Evolutionary conservation across 768 basidiomycete genomes (phyloP).

Genomic region (Podaxis mareebaensis): DNA sequence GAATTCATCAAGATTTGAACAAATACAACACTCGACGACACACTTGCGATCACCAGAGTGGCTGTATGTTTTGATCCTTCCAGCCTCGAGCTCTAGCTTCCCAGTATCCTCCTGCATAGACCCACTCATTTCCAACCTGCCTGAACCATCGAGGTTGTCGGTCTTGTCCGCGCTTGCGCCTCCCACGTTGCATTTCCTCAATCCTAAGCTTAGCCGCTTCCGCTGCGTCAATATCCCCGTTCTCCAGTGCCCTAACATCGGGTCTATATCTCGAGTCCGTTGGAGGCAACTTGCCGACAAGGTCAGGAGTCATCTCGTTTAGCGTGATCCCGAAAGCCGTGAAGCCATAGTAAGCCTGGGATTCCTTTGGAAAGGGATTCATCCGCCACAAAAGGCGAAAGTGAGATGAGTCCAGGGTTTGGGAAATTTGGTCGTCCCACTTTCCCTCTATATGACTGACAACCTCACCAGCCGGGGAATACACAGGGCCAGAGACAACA

Average conservation of each 20-base stretch:
- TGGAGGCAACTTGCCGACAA: conserved; percentile 63
- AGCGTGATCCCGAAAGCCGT: conserved; percentile 77
- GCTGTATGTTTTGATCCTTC: conserved; percentile 47
- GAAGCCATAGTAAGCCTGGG: conserved; percentile 78
- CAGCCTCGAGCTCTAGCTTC: conserved; percentile 68
- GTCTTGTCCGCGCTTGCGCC: conserved; percentile 63
- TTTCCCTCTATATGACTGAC: conserved; percentile 78
- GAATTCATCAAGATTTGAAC: not conserved
- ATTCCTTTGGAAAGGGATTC: conserved; percentile 69
- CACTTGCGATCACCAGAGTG: conserved; percentile 58
- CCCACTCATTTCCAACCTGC: conserved; percentile 69
- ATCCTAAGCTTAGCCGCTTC: conserved; percentile 72
- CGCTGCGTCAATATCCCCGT: conserved; percentile 69
- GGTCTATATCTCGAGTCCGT: conserved; percentile 84
- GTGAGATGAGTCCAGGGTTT: conserved; percentile 64
- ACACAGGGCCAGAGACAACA: conserved; percentile 62
- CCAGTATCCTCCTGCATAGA: conserved; percentile 83
- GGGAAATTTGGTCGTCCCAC: conserved; percentile 85
- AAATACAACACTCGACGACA: not conserved
- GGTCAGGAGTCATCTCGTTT: conserved; percentile 74
- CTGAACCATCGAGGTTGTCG: conserved; percentile 75
- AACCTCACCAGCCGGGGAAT: conserved; percentile 52
- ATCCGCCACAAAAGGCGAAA: conserved; percentile 80
- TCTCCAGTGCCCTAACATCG: conserved; percentile 81
- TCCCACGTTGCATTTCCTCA: conserved; percentile 76